These are phyloP conservation scores for Pouteria campechiana DNA, from an alignment of 179 eudicot genomes.

Conservation along the genomic window DNA sequence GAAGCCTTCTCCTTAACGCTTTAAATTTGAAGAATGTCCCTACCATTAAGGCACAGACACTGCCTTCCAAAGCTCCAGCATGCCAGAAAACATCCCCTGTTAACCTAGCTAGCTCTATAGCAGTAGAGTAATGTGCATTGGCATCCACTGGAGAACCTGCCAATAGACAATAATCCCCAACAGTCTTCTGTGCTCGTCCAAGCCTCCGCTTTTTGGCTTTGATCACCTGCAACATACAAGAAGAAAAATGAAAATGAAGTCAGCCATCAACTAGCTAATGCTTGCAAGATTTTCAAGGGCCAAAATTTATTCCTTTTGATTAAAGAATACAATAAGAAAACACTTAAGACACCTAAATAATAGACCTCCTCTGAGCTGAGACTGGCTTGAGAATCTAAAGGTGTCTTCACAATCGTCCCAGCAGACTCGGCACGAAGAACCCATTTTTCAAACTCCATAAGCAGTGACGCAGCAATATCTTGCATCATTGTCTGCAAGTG, in stretches of 20 bases:
- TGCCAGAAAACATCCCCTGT: constrained; percentile 93
- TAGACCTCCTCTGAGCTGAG: constrained; percentile 99
- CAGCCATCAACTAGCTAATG: no score
- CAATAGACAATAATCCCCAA: constrained; percentile 89
- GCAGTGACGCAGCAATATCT: constrained; percentile 93
- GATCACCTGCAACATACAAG: constrained; percentile 45
- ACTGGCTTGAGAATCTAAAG: constrained; percentile 97
- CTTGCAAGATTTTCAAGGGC: no score
- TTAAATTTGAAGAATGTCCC: constrained; percentile 10
- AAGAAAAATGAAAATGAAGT: no score
- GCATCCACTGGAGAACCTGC: constrained; percentile 99
- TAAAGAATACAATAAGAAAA: constrained; percentile 18
- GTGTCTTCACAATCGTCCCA: constrained; percentile 92
- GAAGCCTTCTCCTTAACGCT: not conserved
- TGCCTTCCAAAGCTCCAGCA: constrained; percentile 97
- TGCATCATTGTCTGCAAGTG: constrained; percentile 96
- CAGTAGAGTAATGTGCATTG: constrained; percentile 87
- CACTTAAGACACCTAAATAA: constrained; percentile 71
- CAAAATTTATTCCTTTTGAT: no score
- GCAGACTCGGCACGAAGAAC: constrained; percentile 87
- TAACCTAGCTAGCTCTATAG: constrained; percentile 83
- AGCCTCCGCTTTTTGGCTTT: constrained; percentile 93
- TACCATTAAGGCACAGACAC: constrained; percentile 95
- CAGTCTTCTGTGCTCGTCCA: constrained; percentile 93
- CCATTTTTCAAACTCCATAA: constrained; percentile 97